Evolutionary conservation across 1,284 basidiomycete species (phyloP).

Genomic region (Puccinia hordei): DNA sequence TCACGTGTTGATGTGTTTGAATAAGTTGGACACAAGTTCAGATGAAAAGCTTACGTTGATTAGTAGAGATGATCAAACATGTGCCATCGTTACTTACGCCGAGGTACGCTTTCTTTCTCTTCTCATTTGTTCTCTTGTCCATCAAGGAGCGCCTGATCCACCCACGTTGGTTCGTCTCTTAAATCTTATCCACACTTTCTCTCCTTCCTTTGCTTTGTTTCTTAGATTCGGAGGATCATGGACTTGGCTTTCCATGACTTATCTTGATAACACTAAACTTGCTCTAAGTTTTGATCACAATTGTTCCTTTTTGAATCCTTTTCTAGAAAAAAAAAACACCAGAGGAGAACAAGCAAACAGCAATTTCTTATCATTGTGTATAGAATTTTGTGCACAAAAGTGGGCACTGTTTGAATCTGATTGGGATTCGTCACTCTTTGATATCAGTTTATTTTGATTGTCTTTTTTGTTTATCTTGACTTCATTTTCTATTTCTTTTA

Average conservation of each 20-base stretch:
- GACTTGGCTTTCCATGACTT: constrained; percentile 46
- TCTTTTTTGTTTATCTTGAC: background rate
- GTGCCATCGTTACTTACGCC: constrained; percentile 90
- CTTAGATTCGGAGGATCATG: constrained; percentile 47
- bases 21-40: constrained; percentile 81
- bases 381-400: too few relatives aligned
- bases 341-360: too few relatives aligned
- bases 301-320: background rate
- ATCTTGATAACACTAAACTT: background rate
- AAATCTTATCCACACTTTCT: background rate
- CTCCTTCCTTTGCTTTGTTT: constrained; percentile 6
- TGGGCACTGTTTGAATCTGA: background rate
- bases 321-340: too few relatives aligned
- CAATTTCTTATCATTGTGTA: too few relatives aligned
- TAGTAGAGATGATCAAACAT: constrained; percentile 90
- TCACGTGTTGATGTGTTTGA: constrained; percentile 69
- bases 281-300: background rate
- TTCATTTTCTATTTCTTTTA: background rate
- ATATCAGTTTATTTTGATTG: background rate
- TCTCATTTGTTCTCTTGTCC: background rate
- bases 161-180: constrained; percentile 16
- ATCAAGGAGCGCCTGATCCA: background rate
- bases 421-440: background rate
- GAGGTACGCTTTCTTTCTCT: constrained; percentile 62
- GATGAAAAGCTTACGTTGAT: constrained; percentile 95